Percentiles rank a stretch among this genome's conserved stretches.
Evolutionary conservation across 306 rosid species (phyloP).

Genomic region (Cucurbita ficifolia): DNA sequence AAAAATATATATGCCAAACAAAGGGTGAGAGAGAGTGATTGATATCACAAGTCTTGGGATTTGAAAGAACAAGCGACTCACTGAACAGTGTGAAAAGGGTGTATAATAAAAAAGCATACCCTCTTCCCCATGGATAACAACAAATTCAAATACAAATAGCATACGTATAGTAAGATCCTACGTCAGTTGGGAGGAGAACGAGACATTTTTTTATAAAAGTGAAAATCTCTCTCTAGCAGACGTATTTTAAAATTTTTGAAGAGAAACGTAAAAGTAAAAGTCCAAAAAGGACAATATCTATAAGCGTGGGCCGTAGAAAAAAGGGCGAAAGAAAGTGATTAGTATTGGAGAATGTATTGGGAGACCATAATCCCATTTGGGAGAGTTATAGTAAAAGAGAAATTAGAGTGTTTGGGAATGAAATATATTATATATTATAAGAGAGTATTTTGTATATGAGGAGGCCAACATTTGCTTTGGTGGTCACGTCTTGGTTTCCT

Average conservation of each 20-base stretch:
- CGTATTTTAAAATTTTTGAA: too few species aligned
- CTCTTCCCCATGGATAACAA: neutral
- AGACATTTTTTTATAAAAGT: too few species aligned
- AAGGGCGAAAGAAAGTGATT: neutral
- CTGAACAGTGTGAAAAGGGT: conserved; percentile 12
- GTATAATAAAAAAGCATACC: neutral
- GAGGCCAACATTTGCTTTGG: conserved; percentile 53
- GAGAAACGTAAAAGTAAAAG: neutral
- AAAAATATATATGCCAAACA: neutral
- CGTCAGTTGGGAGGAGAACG: too few species aligned
- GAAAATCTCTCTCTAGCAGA: too few species aligned
- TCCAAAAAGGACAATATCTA: too few species aligned
- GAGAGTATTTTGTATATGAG: neutral
- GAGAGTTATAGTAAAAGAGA: neutral
- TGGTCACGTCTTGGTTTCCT: conserved; percentile 33
- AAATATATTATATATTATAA: conserved; percentile 1
- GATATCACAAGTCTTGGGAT: conserved; percentile 36
- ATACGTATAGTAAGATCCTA: too few species aligned
- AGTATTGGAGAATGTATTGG: neutral
- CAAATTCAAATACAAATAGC: neutral
- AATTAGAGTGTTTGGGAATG: conserved; percentile 26
- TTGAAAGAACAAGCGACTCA: conserved; percentile 34
- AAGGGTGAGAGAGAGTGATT: neutral
- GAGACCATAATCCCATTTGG: neutral
- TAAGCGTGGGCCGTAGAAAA: neutral